These are phyloP conservation scores for Capronia americana DNA, from an alignment of 2,329 filamentous ascomycete species.

Conservation along the genomic window DNA sequence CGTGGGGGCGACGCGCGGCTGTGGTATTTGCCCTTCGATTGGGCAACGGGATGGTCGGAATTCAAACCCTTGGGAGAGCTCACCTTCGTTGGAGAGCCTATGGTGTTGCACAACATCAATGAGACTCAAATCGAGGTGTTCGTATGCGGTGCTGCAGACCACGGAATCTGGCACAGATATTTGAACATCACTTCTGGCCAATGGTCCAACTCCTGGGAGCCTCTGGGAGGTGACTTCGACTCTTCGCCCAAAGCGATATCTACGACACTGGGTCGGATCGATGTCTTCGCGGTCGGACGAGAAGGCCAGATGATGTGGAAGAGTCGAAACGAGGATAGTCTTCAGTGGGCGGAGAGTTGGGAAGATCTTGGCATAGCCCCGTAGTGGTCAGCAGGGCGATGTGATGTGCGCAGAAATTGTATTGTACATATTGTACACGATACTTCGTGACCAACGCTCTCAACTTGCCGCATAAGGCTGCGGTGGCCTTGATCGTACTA, in stretches of 20 bases:
- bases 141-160: slow-evolving; percentile 1
- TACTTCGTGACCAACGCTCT: not conserved
- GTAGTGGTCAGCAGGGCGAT: not conserved
- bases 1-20: not conserved
- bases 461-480: not conserved
- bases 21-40: slow-evolving; percentile 2
- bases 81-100: not conserved
- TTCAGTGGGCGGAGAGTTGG: not conserved
- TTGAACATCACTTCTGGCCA: not conserved
- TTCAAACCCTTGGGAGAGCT: not conserved
- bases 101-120: not conserved
- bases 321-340: not conserved
- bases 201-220: not conserved
- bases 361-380: not conserved
- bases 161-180: not conserved
- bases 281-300: not conserved
- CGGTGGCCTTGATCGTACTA: not conserved
- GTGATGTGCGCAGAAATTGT: not conserved
- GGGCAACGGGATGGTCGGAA: not conserved
- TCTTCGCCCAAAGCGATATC: slow-evolving; percentile 1
- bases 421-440: not conserved
- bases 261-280: not conserved
- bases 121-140: not conserved
- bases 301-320: slow-evolving; percentile 1
- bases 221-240: not conserved